Percentiles rank a stretch among this genome's conserved stretches.
Evolutionary conservation across 1,284 basidiomycete species (phyloP).

Genomic region (Cutaneotrichosporon arboriforme): DNA sequence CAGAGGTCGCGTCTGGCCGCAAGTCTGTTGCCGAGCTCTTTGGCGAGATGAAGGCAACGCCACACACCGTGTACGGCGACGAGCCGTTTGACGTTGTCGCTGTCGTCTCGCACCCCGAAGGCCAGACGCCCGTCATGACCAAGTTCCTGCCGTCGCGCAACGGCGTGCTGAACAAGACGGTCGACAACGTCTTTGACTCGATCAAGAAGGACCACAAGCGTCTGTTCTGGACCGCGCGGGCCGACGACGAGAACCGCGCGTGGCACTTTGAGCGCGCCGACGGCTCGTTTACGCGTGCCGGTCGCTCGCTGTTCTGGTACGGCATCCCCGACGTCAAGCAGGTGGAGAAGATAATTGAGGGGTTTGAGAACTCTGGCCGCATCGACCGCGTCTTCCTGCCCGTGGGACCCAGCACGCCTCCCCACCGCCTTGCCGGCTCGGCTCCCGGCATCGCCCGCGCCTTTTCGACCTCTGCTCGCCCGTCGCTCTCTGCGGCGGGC

Average conservation of each 20-base stretch:
- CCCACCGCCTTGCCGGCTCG: constrained; percentile 52
- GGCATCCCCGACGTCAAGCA: constrained; percentile 87
- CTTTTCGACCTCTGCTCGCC: constrained; percentile 69
- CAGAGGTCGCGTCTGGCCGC: constrained; percentile 77
- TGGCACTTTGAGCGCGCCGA: constrained; percentile 99
- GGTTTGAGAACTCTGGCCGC: constrained; percentile 77
- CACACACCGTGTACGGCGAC: constrained; percentile 95
- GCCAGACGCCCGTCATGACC: constrained; percentile 84
- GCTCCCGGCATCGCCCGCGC: constrained; percentile 52
- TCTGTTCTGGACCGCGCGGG: constrained; percentile 93
- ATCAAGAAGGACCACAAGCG: constrained; percentile 92
- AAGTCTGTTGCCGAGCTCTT: constrained; percentile 87
- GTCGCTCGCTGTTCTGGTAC: constrained; percentile 92
- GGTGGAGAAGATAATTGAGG: constrained; percentile 78
- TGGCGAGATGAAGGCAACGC: constrained; percentile 68
- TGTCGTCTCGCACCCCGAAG: constrained; percentile 85
- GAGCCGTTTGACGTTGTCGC: constrained; percentile 95
- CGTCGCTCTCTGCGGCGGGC: constrained; percentile 48
- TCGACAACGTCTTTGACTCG: constrained; percentile 94
- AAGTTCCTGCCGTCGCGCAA: constrained; percentile 84
- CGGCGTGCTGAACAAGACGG: constrained; percentile 86
- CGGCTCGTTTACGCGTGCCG: constrained; percentile 92
- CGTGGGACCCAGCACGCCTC: constrained; percentile 73
- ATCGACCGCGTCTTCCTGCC: constrained; percentile 85
- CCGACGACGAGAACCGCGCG: constrained; percentile 88